A percentile compares a stretch with the other conserved stretches of the same genome.
phyloP scores from a whole-genome alignment of 75 land plant genomes.

The Ceratopteris richardii region DNA sequence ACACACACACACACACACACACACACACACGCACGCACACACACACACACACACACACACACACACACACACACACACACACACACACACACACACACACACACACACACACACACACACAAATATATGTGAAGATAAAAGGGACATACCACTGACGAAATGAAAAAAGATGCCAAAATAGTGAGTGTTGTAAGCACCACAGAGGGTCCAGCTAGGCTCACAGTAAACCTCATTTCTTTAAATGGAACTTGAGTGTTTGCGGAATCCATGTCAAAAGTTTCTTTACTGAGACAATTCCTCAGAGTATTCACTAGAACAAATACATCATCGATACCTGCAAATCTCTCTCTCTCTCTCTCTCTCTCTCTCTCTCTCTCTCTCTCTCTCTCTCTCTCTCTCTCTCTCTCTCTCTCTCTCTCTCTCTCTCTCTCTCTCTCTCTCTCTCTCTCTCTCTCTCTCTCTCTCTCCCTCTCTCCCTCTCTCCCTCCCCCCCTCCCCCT shows the following conservation, averaged over 20 bases:
- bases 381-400: no score
- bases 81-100: no score
- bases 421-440: no score
- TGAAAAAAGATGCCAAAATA: slow-evolving; percentile 40
- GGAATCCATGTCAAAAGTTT: slow-evolving; percentile 2
- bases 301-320: slow-evolving; percentile 38
- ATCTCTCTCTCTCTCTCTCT: neutral
- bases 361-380: neutral
- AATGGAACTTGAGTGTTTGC: slow-evolving; percentile 12
- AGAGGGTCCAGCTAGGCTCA: slow-evolving; percentile 42
- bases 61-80: no score
- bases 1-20: no score
- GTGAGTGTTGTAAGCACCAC: slow-evolving; percentile 44
- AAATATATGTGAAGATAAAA: slow-evolving; percentile 8
- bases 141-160: slow-evolving; percentile 30
- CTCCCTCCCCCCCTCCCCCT: no score
- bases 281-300: slow-evolving; percentile 23
- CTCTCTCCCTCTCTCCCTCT: no score
- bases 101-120: slow-evolving; percentile 6
- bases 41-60: no score
- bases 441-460: no score
- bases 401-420: no score
- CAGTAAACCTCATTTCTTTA: slow-evolving; percentile 27
- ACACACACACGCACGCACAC: neutral
- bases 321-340: slow-evolving; percentile 44